Evolutionary conservation across 1,284 basidiomycete species (phyloP), one percentile per base, ranked within the genome.

Genomic region (Malassezia nana): DNA sequence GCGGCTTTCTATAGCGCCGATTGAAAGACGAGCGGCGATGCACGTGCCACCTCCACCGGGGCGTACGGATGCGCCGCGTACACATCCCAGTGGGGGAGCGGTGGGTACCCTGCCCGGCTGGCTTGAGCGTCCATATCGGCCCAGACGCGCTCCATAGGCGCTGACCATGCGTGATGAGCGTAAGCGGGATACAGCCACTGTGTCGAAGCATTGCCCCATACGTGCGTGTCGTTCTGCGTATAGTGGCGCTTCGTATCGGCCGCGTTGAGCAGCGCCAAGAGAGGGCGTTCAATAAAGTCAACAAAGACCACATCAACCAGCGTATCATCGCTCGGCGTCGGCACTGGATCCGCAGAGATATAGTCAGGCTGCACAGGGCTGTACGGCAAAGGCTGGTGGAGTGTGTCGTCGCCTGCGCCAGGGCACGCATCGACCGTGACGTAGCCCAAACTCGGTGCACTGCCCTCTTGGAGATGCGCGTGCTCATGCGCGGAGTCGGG

Each of bases 381-480:
- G 44, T 63, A 66, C 12, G 65, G 63, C 9, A 65, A n/a, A 0
- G 54, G 63, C 22, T 59, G 65, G 51, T 58, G 70, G 29, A 57
- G 46, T 6, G 67, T 72, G 16, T 72, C 69, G 52, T 72, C 69
- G n/a, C 69, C 69, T 6, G 32, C 13, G 3, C 63, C 66, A 0
- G 53, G 46, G 42, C 61, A 67, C 16, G 49, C 54, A 51, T 72
- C 70, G 4, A 63, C 60, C n/a, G 70, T 73, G n/a, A 69, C 63
- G 35, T 73, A 73, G n/a, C 70, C 70, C 0, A 73, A 47, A 16
- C 67, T 66, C 6, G 64, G 55, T 18, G 56, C 31, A 4, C 45
- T 49, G 12, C 52, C 39, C 16, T 22, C 6, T 7, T 22, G 47
- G 25, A 31, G 25, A 6, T 40, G 15, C 16, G 47, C 26, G 24